Base-by-base conservation (phyloP, 2,329 filamentous ascomycete species). In the Arthrobotrys conoides region DNA sequence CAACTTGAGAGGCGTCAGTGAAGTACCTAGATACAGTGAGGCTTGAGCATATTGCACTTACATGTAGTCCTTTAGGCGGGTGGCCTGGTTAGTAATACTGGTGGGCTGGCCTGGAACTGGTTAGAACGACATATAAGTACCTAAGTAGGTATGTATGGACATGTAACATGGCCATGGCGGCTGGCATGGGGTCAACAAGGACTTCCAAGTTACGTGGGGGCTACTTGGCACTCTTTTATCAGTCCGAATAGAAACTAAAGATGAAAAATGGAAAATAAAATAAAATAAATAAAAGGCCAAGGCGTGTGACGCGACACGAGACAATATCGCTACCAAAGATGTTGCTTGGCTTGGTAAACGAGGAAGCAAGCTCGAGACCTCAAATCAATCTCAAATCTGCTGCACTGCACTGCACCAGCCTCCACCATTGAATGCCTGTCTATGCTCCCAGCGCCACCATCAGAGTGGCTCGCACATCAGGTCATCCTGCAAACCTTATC, bases 391-490 rank as follows among this genome's bases (percentile, higher is more conserved):
- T 49, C 59, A 48, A 59, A 48, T 49, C 41, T 30, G 6, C 27
- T 30, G 27, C 44, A 65, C 44, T 49, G 12, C 38, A 49, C 27
- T 46, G 44, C 44, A 64, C 41, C n/a, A 64, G 59, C 44, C 44
- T 36, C 27, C 61, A 36, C 41, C 41, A 49, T 33, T 33, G 48
- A 53, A 53, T 67, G 71, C 71, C 33, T 65, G 51, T 67, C 44
- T 51, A 61, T 70, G 44, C 49, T 46, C 27, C 27, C n/a, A 49
- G 36, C 71, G 71, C 71, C 71, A 66, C 71, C 22, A 8, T 30
- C 38, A 49, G 20, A 72, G 73, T 77, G 73, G 73, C 67, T 77
- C 67, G 27, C 5, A 44, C 53, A 71, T 77, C 73, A 77, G 73
- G 51, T 65, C 73, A 51, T 68, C 66, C 38, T 30, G 27, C 27